Evolutionary conservation across 2,329 filamentous ascomycete species (phyloP), one percentile per base, ranked within the genome.

Genomic region (Leptodontidium sp.): DNA sequence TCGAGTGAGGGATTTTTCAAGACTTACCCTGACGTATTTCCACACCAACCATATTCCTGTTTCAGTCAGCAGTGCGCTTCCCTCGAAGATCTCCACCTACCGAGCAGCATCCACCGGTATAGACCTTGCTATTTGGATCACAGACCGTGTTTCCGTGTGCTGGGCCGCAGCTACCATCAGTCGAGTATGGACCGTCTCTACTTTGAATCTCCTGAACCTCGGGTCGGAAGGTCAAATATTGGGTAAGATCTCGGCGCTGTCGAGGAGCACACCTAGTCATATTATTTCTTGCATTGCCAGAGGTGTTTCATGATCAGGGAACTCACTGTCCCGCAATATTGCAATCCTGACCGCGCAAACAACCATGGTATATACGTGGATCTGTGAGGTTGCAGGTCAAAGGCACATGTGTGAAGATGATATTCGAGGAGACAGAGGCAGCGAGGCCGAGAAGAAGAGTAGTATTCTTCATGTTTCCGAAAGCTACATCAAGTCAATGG

Each of bases 401-500:
- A 61, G 83, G 79, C 9, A 84, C 81, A 77, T 81, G 81, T 47
- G 77, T 75, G 75, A 85, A 84, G 69, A 82, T 80, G 75, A 86
- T 85, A 74, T 85, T 86, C 65, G 82, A 84, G 6, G 77, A 76
- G 24, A 78, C 77, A 17, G 80, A 70, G 63, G 78, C 78, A 64
- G 77, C 79, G 66, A 82, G 73, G 72, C 70, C 76, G 7, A 78
- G 68, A 58, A 74, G 71, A 61, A 77, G 62, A 65, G 74, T 58
- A 45, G 68, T 50, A 62, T 68, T 49, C 70, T 75, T 78, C 77
- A 78, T 78, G 55, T 38, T 74, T 67, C 35, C 61, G 62, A 61
- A 71, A 67, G n/a, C 17, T 70, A 21, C 40, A 29, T 6, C 21
- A 50, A 63, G 65, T 65, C 50, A 57, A 57, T 65, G 7, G 38